Conservation (phyloP, 495 filamentous ascomycete species). For the Podospora sp. region DNA sequence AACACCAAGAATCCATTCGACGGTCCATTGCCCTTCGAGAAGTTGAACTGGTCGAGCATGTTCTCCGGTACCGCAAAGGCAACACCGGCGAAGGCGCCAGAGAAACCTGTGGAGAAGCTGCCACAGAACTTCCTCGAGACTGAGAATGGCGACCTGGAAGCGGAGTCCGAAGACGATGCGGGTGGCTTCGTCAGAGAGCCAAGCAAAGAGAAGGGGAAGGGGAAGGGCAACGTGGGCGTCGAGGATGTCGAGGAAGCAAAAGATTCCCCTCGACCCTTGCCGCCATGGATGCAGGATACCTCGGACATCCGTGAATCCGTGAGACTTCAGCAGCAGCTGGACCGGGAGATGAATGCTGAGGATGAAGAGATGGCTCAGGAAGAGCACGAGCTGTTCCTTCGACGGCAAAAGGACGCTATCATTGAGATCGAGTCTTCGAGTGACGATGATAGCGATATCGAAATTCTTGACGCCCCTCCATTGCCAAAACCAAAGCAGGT, state of each 20-base stretch:
- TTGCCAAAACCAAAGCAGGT: slow-evolving; percentile 19
- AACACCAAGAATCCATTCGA: slow-evolving; percentile 61
- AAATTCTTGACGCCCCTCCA: slow-evolving; percentile 56
- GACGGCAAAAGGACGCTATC: slow-evolving; percentile 35
- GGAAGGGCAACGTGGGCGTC: slow-evolving; percentile 36
- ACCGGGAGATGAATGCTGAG: slow-evolving; percentile 51
- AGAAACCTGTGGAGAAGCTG: slow-evolving; percentile 2
- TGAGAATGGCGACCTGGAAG: slow-evolving; percentile 33
- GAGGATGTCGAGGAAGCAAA: slow-evolving; percentile 44
- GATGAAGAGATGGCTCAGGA: slow-evolving; percentile 56
- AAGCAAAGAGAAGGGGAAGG: neutral
- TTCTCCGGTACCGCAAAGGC: slow-evolving; percentile 56
- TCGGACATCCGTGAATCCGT: slow-evolving; percentile 58
- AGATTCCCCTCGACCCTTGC: slow-evolving; percentile 64
- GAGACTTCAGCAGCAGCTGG: slow-evolving; percentile 46
- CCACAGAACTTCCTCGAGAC: slow-evolving; percentile 20
- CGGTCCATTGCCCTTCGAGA: slow-evolving; percentile 89
- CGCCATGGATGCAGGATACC: slow-evolving; percentile 79
- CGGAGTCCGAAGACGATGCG: slow-evolving; percentile 54
- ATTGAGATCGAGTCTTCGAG: slow-evolving; percentile 51
- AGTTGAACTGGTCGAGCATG: slow-evolving; percentile 67
- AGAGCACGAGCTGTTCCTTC: slow-evolving; percentile 41
- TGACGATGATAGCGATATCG: slow-evolving; percentile 54
- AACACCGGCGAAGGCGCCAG: slow-evolving; percentile 26
- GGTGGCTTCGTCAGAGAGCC: slow-evolving; percentile 63